phyloP scores from a whole-genome alignment of 2,329 filamentous ascomycete species.

The Sarocladium brachiariae region DNA sequence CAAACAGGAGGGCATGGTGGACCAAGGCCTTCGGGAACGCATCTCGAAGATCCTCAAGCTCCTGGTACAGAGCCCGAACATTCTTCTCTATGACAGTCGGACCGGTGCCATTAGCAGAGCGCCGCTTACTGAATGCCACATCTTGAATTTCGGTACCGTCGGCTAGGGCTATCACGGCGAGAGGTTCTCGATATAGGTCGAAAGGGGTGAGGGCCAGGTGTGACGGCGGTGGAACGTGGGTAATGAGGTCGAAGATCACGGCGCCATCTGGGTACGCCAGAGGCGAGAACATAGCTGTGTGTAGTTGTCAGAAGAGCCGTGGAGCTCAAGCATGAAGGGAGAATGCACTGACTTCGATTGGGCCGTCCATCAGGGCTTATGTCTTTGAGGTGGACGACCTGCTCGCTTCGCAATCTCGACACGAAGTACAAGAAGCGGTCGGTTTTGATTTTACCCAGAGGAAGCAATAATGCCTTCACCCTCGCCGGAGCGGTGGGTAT shows the following conservation, averaged over 20 bases:
- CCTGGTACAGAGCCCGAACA: constrained; percentile 53
- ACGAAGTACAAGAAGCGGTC: constrained; percentile 75
- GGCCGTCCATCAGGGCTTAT: constrained; percentile 78
- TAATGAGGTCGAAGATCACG: constrained; percentile 82
- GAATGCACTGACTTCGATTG: constrained; percentile 59
- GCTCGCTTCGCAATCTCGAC: constrained; percentile 68
- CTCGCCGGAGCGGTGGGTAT: constrained; percentile 87
- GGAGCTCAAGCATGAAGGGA: not conserved
- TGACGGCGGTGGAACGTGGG: constrained; percentile 69
- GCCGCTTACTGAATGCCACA: constrained; percentile 45
- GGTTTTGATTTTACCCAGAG: constrained; percentile 77
- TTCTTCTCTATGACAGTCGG: constrained; percentile 49
- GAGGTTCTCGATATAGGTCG: constrained; percentile 79
- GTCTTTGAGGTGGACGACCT: constrained; percentile 78
- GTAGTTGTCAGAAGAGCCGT: constrained; percentile 7
- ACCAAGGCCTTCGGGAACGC: constrained; percentile 69
- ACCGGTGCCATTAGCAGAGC: constrained; percentile 43
- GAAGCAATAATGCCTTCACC: constrained; percentile 80
- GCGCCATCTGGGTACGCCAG: constrained; percentile 78
- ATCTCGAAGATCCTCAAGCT: constrained; percentile 64
- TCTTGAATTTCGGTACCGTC: constrained; percentile 67
- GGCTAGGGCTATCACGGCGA: constrained; percentile 76
- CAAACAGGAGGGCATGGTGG: constrained; percentile 75
- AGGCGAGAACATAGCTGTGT: constrained; percentile 84
- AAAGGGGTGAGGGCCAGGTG: constrained; percentile 79